A percentile compares a stretch with the other conserved stretches of the same genome.
Conservation (phyloP, 2,329 filamentous ascomycete species). For the Colletotrichum melonis region DNA sequence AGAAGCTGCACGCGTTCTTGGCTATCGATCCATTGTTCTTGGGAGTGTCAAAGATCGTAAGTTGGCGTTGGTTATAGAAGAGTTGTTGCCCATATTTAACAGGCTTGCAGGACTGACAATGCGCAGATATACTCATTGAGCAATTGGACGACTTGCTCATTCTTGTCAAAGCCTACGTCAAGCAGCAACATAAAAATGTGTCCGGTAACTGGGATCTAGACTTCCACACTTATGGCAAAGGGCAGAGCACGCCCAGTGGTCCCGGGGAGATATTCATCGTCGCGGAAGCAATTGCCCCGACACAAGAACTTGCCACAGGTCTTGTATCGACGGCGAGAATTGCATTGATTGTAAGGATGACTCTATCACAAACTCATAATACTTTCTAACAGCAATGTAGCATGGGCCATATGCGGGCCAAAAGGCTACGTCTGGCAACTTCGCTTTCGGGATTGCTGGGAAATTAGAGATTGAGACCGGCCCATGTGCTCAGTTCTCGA, state of each 20-base stretch:
- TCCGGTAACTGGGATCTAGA: conserved; percentile 39
- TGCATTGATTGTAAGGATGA: conserved; percentile 39
- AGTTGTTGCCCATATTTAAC: neutral
- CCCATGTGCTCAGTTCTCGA: conserved; percentile 54
- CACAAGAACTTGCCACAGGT: conserved; percentile 56
- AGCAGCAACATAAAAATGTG: conserved; percentile 37
- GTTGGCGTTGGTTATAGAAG: neutral
- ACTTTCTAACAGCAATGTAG: neutral
- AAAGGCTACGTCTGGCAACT: conserved; percentile 64
- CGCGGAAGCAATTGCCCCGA: conserved; percentile 57
- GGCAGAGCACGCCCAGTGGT: conserved; percentile 36
- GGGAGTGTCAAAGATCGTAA: conserved; percentile 44
- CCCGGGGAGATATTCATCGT: conserved; percentile 58
- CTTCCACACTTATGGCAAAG: conserved; percentile 58
- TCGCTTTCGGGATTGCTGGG: conserved; percentile 51
- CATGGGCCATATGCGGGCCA: conserved; percentile 62
- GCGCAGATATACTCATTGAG: conserved; percentile 44
- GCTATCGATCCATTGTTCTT: conserved; percentile 58
- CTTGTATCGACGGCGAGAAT: conserved; percentile 43
- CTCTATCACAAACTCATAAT: no score
- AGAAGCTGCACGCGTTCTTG: conserved; percentile 55
- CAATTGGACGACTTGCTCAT: conserved; percentile 51
- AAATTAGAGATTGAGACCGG: conserved; percentile 38
- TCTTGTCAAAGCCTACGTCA: conserved; percentile 38
- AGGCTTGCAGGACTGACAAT: neutral